Base-by-base conservation (phyloP, 2,329 filamentous ascomycete species). In the Macrophomina phaseolina region DNA sequence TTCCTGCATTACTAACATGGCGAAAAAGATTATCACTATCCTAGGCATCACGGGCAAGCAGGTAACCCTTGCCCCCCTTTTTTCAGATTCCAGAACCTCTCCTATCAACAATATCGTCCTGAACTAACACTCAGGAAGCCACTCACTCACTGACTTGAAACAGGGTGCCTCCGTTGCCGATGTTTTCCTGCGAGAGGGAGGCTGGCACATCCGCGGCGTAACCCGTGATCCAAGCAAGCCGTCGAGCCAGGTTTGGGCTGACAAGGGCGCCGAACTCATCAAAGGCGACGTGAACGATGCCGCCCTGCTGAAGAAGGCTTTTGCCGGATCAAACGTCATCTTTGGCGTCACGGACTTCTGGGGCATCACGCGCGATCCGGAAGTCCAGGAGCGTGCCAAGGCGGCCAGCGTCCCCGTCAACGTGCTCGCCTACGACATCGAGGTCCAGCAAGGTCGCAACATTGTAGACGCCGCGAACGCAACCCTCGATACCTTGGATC, bases 171-270 rank as follows among this genome's bases (percentile, higher is more conserved):
- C 28, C 32, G 58, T 62, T 42, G 42, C 46, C 16, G 28, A 49
- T 12, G 6, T 32, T 46, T 77, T 76, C 69, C 69, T 73, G 61
- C 36, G 65, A 14, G 66, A 70, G n/a, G 65, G 71, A 5, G 69
- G 63, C 51, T 75, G 71, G 70, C 70, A 69, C 40, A 67, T 80
- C 66, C 74, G 76, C 14, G 77, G 75, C 66, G 71, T 83, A 23
- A 83, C 83, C 42, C 82, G 83, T 60, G 80, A 83, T 69, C 76
- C 79, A 0, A 70, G 72, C 61, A 76, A 78, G 18, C 56, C 71
- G 5, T 78, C 78, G 40, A 74, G 78, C 8, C 70, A 77, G 45
- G 73, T 64, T 18, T 75, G 76, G 66, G 69, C 69, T 18, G 69
- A 64, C 0, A 69, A 70, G 49, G 80, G 79, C 18, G 71, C 80